Percentiles rank a stretch among this genome's conserved stretches.
These are phyloP conservation scores for Albizia julibrissin DNA, from an alignment of 306 rosid genomes.

Conservation along the genomic window DNA sequence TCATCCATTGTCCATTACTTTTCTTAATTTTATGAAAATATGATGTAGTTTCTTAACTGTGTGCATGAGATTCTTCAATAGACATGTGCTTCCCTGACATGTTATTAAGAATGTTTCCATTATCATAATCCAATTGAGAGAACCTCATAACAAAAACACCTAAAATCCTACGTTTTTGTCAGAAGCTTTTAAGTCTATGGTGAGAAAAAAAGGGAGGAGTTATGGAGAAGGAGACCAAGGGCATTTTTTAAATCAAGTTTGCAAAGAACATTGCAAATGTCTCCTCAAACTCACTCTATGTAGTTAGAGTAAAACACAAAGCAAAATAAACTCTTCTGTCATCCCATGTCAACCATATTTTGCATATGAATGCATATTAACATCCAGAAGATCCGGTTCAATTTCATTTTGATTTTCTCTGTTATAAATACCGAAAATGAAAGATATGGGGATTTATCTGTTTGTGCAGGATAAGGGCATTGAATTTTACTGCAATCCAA, in stretches of 20 bases:
- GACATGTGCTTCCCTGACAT: background rate
- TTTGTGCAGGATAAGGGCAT: constrained; percentile 77
- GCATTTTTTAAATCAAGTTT: background rate
- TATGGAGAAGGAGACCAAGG: background rate
- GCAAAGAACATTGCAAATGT: background rate
- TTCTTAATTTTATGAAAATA: background rate
- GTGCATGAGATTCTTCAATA: background rate
- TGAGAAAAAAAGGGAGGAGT: background rate
- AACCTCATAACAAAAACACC: background rate
- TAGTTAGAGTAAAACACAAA: background rate
- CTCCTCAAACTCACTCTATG: background rate
- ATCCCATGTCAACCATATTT: background rate
- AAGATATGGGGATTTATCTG: constrained; percentile 1
- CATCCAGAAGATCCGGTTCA: background rate
- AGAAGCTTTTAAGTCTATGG: background rate
- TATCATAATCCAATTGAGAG: background rate
- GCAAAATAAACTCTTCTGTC: background rate
- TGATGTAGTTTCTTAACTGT: background rate
- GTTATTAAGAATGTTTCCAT: background rate
- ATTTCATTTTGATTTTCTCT: background rate
- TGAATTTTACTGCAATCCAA: background rate
- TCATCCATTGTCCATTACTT: background rate
- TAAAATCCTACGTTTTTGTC: background rate
- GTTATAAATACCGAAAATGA: background rate
- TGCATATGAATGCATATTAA: background rate